Percentiles rank a stretch among this genome's conserved stretches.
phyloP scores from a whole-genome alignment of 2,329 filamentous ascomycete species.

The Xylariaceae sp. region DNA sequence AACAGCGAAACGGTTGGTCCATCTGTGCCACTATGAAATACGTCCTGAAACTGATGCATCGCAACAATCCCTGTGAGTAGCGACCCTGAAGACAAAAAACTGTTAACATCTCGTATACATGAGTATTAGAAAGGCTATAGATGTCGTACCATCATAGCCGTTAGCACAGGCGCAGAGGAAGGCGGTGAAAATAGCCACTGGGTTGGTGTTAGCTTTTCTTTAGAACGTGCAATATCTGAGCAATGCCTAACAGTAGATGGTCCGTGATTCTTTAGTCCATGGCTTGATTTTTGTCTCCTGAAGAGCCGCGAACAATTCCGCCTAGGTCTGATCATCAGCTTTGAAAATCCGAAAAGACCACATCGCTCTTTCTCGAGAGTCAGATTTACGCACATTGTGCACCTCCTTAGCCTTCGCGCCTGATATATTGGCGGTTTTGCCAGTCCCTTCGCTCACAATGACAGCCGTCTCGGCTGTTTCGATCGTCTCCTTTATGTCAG shows the following conservation, averaged over 20 bases:
- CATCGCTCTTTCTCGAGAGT: background rate
- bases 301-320: slow-evolving; percentile 54
- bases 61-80: slow-evolving; percentile 52
- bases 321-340: slow-evolving; percentile 38
- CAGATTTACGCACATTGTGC: slow-evolving; percentile 44
- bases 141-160: slow-evolving; percentile 50
- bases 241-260: slow-evolving; percentile 46
- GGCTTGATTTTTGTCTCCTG: slow-evolving; percentile 52
- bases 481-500: slow-evolving; percentile 20
- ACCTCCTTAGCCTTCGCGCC: slow-evolving; percentile 49
- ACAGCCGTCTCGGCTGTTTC: slow-evolving; percentile 26
- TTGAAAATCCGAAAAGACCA: background rate
- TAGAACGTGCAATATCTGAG: background rate
- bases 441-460: slow-evolving; percentile 37
- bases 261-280: slow-evolving; percentile 49
- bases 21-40: slow-evolving; percentile 47
- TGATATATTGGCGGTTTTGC: slow-evolving; percentile 36
- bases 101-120: slow-evolving; percentile 17
- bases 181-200: slow-evolving; percentile 51
- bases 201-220: background rate
- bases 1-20: slow-evolving; percentile 49
- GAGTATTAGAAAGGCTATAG: background rate
- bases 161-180: slow-evolving; percentile 56
- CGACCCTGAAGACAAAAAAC: slow-evolving; percentile 39
- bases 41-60: slow-evolving; percentile 50